phyloP scores from a whole-genome alignment of 177 flowering plant species.

The Vitis hybrid region DNA sequence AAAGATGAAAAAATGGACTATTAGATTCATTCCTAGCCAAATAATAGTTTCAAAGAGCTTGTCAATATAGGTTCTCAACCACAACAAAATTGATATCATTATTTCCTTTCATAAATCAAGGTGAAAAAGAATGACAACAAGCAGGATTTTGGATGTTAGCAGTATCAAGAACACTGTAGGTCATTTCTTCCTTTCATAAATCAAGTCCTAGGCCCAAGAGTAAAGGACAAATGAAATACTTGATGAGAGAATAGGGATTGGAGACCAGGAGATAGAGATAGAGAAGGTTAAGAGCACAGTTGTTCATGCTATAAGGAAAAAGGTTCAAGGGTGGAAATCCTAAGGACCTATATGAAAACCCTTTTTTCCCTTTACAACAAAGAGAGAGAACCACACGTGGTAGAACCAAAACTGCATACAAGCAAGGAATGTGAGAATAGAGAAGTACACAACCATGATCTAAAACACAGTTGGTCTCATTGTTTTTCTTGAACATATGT shows the following conservation, averaged over 20 bases:
- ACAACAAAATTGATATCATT: no score
- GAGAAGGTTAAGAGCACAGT: background rate
- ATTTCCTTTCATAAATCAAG: background rate
- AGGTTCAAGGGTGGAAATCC: background rate
- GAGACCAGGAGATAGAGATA: background rate
- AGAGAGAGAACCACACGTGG: background rate
- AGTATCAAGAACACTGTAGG: background rate
- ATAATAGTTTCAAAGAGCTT: no score
- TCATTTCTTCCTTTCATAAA: background rate
- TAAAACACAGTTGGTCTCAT: background rate
- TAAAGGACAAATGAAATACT: background rate
- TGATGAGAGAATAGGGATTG: background rate
- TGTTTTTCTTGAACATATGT: background rate
- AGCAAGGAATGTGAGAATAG: background rate
- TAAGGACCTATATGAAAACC: no score
- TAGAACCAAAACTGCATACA: background rate
- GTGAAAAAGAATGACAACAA: background rate
- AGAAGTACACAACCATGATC: background rate
- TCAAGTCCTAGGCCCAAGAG: background rate
- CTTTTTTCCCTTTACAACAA: background rate
- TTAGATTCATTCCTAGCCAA: no score
- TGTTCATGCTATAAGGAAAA: background rate
- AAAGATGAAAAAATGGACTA: no score
- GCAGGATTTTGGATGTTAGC: background rate
- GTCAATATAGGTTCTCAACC: no score